Conservation (phyloP, 2,329 filamentous ascomycete species). For the Byssoonygena ceratinophila region DNA sequence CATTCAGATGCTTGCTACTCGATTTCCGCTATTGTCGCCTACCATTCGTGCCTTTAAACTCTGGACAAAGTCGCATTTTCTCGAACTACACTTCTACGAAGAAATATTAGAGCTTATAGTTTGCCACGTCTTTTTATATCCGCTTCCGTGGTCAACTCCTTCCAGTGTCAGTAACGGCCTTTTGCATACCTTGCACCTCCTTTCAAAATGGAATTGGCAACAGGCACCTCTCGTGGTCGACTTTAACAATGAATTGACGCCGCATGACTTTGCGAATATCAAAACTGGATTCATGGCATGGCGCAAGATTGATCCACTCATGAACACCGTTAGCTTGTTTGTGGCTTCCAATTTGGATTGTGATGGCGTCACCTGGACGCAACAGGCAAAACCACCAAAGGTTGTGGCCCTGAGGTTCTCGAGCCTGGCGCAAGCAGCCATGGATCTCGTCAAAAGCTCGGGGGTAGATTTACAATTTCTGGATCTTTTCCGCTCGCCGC, state of each 20-base stretch:
- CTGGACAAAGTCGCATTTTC: conserved; percentile 79
- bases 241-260: conserved; percentile 52
- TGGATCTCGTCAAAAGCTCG: conserved; percentile 48
- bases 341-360: conserved; percentile 68
- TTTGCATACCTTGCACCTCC: conserved; percentile 63
- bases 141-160: conserved; percentile 69
- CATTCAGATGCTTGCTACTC: conserved; percentile 67
- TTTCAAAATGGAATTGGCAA: conserved; percentile 88
- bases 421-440: conserved; percentile 65
- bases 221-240: conserved; percentile 72
- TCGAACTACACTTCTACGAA: conserved; percentile 62
- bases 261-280: conserved; percentile 52
- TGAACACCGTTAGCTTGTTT: conserved; percentile 75
- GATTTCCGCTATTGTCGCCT: conserved; percentile 66
- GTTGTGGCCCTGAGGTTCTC: conserved; percentile 79
- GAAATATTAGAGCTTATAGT: conserved; percentile 79
- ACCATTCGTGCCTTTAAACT: conserved; percentile 76
- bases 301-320: conserved; percentile 75
- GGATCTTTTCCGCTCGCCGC: conserved; percentile 60
- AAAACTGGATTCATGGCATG: conserved; percentile 67
- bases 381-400: conserved; percentile 58
- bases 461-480: conserved; percentile 46
- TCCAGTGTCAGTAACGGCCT: conserved; percentile 71
- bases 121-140: conserved; percentile 65
- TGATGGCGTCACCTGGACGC: conserved; percentile 71